Base-by-base conservation (phyloP, 805 yeast species). In the Debaryomyces maramus region DNA sequence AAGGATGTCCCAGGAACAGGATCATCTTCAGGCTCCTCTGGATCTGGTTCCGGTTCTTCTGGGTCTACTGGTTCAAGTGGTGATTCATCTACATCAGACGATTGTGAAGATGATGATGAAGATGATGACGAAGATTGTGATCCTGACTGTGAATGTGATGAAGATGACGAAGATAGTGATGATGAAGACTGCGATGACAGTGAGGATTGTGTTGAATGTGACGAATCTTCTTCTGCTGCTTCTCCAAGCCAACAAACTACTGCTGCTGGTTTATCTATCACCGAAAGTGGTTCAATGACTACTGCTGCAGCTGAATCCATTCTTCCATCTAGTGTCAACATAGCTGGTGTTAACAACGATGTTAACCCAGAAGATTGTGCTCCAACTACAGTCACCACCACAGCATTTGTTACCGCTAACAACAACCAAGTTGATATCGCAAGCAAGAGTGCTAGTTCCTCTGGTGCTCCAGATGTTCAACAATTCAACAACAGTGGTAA, bases 1-100 rank as follows among this genome's bases (percentile, higher is more conserved):
- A 11, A n/a, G 10, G 11, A 13, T 3, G 28, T 13, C 11, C 13
- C 28, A 10, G 11, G 15, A n/a, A n/a, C 28, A 4, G 28, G 28
- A 24, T 24, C 28, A 7, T 24, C 28, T 7, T 24, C 28, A 7
- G 28, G 28, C 11, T 24, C 28, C 6, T 91, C 28, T n/a, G 28
- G 28, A 6, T 24, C 28, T 24, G 13, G 13, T 24, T 13, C 13
- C 28, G 28, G 28, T 24, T 24, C 28, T 6, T 24, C 28, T 5
- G 13, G 28, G 11, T 24, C 28, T 8, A n/a, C 28, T n/a, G 28
- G 28, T 24, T 24, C 28, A 17, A 30, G 27, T 9, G 40, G 27
- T 24, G 26, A 19, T 14, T 23, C 31, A 13, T 38, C 42, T 27
- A 35, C 34, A 23, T 18, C 36, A 23, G 46, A 43, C 16, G 52